These are phyloP conservation scores for Candida arabinofermentans DNA, from an alignment of 805 yeast genomes.

Conservation along the genomic window DNA sequence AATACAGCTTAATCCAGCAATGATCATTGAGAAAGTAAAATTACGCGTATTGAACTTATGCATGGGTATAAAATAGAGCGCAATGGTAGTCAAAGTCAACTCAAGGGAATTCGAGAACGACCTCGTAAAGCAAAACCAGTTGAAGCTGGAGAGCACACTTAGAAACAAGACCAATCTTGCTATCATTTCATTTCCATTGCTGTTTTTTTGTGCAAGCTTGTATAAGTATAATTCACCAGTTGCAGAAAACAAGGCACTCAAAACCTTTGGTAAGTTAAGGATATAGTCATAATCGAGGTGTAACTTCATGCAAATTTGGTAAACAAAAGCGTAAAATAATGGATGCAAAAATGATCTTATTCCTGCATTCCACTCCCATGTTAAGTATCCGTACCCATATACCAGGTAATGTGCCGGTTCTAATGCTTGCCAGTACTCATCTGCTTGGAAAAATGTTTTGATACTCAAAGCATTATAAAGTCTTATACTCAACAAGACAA, in stretches of 20 bases:
- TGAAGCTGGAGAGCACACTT: slow-evolving; percentile 67
- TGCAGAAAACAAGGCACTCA: slow-evolving; percentile 68
- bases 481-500: slow-evolving; percentile 38
- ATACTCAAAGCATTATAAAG: slow-evolving; percentile 59
- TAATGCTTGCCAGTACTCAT: slow-evolving; percentile 87
- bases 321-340: slow-evolving; percentile 52
- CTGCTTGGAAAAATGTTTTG: slow-evolving; percentile 88
- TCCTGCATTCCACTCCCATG: slow-evolving; percentile 92
- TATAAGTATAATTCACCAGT: slow-evolving; percentile 63
- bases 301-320: slow-evolving; percentile 31
- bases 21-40: not conserved
- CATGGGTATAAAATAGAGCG: slow-evolving; percentile 59
- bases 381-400: slow-evolving; percentile 74
- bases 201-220: slow-evolving; percentile 33
- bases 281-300: slow-evolving; percentile 39
- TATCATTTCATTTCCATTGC: slow-evolving; percentile 17
- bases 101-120: slow-evolving; percentile 86
- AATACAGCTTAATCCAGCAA: slow-evolving; percentile 59
- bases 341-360: slow-evolving; percentile 83
- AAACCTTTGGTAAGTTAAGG: slow-evolving; percentile 54
- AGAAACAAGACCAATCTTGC: slow-evolving; percentile 38
- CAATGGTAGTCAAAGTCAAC: slow-evolving; percentile 61
- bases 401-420: slow-evolving; percentile 84
- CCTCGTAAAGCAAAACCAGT: slow-evolving; percentile 76
- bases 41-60: not conserved